These are phyloP conservation scores for Lonicera japonica DNA, from an alignment of 129 eudicot species.

Conservation along the genomic window DNA sequence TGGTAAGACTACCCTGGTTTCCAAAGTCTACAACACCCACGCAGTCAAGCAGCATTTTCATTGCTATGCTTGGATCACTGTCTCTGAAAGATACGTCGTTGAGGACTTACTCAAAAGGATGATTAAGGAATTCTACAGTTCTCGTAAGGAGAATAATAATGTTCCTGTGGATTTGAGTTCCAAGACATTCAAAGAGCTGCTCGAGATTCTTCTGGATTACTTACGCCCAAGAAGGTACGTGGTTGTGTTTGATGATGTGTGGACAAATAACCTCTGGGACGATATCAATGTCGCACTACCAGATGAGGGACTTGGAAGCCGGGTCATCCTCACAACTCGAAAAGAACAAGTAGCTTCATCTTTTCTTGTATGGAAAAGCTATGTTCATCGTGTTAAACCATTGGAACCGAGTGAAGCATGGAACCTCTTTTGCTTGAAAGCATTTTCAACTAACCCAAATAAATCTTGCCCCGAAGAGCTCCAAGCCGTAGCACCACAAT, in stretches of 20 bases:
- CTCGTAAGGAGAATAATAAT: background rate
- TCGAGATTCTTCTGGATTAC: background rate
- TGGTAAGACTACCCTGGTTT: constrained; percentile 12
- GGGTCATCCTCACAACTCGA: constrained; percentile 12
- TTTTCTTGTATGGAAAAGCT: background rate
- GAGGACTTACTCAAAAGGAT: background rate
- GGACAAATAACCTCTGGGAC: constrained; percentile 6
- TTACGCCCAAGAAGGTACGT: constrained; percentile 4
- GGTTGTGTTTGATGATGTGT: constrained; percentile 17
- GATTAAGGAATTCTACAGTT: background rate
- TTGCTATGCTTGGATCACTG: constrained; percentile 15
- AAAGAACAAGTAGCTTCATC: background rate
- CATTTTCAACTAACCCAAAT: background rate
- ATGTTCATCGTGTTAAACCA: background rate
- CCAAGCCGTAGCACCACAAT: background rate
- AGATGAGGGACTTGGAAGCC: constrained; percentile 8
- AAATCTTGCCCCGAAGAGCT: background rate
- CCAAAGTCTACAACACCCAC: background rate
- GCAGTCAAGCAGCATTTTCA: background rate
- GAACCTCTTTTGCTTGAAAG: constrained; percentile 1
- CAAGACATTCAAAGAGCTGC: background rate
- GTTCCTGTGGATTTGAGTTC: background rate
- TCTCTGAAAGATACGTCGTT: background rate
- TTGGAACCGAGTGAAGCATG: background rate
- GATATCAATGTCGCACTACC: background rate